Base-by-base conservation (phyloP, 2,329 filamentous ascomycete species). In the Davidsoniella eucalypti region DNA sequence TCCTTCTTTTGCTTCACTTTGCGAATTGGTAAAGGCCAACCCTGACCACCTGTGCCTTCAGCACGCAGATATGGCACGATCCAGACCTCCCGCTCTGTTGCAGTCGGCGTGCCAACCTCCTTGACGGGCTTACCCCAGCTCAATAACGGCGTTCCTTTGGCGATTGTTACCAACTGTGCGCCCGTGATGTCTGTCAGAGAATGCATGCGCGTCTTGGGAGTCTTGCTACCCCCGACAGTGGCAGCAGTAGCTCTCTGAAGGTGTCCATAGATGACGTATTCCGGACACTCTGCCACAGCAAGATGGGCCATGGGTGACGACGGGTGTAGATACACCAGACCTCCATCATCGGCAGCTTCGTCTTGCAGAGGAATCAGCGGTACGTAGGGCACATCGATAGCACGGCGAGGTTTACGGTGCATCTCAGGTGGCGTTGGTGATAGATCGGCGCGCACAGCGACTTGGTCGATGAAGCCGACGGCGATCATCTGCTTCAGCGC, bases 371-470 rank as follows among this genome's bases (percentile, higher is more conserved):
- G 80, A 56, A 88, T 78, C 4, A 98, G 78, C 0, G 92, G 87
- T 5, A 94, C 64, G 61, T 96, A 98, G 0, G 90, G 84, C 2
- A 96, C 84, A 57, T 96, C 87, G 56, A 92, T 93, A 1, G 88
- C 84, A n/a, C 87, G 78, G 47, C 78, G 79, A 0, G 88, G 85
- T 39, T 50, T 50, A 16, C 44, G 51, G 14, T 47, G 42, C 21
- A 52, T 23, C 54, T 82, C 78, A 1, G 81, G 80, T 0, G 85
- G 84, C 10, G 72, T 73, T 0, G 87, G 85, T 0, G 86, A 73
- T n/a, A 87, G 69, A 63, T 98, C 90, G 3, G 85, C 86, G 54
- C 92, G 84, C 57, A 96, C 87, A 43, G 92, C 92, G 39, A 98
- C 76, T 57, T 95, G 84, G 64, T 98, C 92, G 59, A 96, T 79